Percentiles rank a stretch among this genome's conserved stretches.
These are phyloP conservation scores for Barnettozyma pratensis DNA, from an alignment of 805 yeast species.

Conservation along the genomic window DNA sequence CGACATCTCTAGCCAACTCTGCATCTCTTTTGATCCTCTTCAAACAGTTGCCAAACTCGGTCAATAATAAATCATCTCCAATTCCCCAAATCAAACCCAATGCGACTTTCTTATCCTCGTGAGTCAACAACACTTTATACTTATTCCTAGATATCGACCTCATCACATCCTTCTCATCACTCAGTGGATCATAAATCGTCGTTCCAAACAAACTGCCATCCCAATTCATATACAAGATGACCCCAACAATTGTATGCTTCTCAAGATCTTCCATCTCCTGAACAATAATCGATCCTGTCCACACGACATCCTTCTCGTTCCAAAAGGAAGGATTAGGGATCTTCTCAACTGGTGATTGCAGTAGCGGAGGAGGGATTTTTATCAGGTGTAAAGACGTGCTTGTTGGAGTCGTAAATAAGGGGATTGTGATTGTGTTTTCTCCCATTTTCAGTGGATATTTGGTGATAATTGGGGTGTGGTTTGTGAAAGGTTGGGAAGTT, in stretches of 20 bases:
- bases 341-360: background rate
- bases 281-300: constrained; percentile 30
- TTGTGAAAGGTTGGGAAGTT: background rate
- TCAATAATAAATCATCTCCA: background rate
- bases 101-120: constrained; percentile 29
- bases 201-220: constrained; percentile 30
- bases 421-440: background rate
- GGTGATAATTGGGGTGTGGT: background rate
- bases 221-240: constrained; percentile 11
- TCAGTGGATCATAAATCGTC: constrained; percentile 26
- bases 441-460: background rate
- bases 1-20: background rate
- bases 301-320: constrained; percentile 26
- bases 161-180: background rate
- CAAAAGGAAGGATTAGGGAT: background rate
- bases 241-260: constrained; percentile 1
- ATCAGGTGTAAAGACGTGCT: background rate
- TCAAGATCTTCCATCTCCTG: constrained; percentile 22
- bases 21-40: constrained; percentile 1
- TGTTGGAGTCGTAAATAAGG: background rate
- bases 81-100: constrained; percentile 31
- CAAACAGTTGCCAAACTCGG: constrained; percentile 1
- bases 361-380: constrained; percentile 11
- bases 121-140: constrained; percentile 32
- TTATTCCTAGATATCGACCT: constrained; percentile 16